Evolutionary conservation across 1,139 yeast genomes (phyloP), one percentile per base, ranked within the genome.

Genomic region (Candida anutae): DNA sequence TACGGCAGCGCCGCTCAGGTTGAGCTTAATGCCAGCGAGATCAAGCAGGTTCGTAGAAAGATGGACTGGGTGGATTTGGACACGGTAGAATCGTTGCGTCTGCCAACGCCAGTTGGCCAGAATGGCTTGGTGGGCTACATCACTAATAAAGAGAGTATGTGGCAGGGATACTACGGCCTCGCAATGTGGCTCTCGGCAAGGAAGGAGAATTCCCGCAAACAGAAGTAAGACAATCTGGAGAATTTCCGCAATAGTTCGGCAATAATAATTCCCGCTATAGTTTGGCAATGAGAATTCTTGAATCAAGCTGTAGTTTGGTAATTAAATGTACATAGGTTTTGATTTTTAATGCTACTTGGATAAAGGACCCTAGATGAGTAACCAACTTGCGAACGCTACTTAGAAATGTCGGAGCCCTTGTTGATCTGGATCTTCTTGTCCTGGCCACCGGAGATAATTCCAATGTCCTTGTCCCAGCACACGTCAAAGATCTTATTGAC

Each of bases 361-460:
- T n/a, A n/a, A n/a, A n/a, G n/a, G n/a, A n/a, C n/a, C n/a, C n/a
- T n/a, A n/a, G n/a, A n/a, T n/a, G n/a, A n/a, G n/a, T n/a, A n/a
- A n/a, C n/a, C n/a, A n/a, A n/a, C n/a, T n/a, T n/a, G n/a, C n/a
- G n/a, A n/a, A n/a, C n/a, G 11, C 25, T 31, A 60, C 46, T 52
- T 50, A 18, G 59, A 34, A 24, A 61, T 54, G 31, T 60, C 66
- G 26, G 57, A 46, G 28, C 77, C 77, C 46, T 68, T 71, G 48
- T 85, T 87, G 43, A 90, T 81, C 58, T 90, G 97, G 34, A 90
- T 64, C 63, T 82, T 82, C 53, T 88, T 90, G 55, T 88, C 97
- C 54, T 81, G 81, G 38, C 97, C 98, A 42, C 94, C 97, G 53
- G 95, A 80, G 27, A 85, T 74, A 39, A 90, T 83, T 30, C 96